phyloP scores from a whole-genome alignment of 1,284 basidiomycete genomes.

The Naganishia cerealis region DNA sequence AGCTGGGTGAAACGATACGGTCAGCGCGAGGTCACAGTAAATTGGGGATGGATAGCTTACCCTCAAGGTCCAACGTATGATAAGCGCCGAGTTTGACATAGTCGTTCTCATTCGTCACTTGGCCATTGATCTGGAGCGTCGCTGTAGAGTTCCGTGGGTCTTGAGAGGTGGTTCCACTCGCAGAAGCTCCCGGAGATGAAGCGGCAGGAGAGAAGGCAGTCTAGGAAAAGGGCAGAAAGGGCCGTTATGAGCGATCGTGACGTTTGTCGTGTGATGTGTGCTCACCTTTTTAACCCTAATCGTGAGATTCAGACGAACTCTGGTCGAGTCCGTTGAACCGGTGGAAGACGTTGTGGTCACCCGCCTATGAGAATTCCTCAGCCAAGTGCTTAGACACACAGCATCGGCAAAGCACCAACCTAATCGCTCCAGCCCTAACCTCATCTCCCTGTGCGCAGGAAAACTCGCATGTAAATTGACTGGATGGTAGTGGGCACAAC shows the following conservation, averaged over 20 bases:
- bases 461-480: not conserved
- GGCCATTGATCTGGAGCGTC: conserved; percentile 81
- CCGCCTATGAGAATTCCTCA: conserved; percentile 56
- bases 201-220: conserved; percentile 68
- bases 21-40: too few relatives aligned
- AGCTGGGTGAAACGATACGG: conserved; percentile 45
- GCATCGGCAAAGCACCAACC: conserved; percentile 57
- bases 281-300: conserved; percentile 67
- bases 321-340: conserved; percentile 87
- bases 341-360: conserved; percentile 75
- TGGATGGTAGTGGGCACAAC: not conserved
- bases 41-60: conserved; percentile 32
- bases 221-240: conserved; percentile 33
- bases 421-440: conserved; percentile 83
- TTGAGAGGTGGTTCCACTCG: conserved; percentile 56
- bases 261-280: conserved; percentile 40
- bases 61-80: conserved; percentile 92
- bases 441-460: conserved; percentile 65
- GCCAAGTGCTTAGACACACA: not conserved
- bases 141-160: conserved; percentile 57
- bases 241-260: conserved; percentile 40
- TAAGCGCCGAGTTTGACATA: conserved; percentile 92
- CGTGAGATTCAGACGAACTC: conserved; percentile 82
- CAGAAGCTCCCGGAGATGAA: conserved; percentile 49
- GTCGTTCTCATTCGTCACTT: conserved; percentile 83